phyloP scores from a whole-genome alignment of 352 stramenopile species.

The Thraustotheca clavata region DNA sequence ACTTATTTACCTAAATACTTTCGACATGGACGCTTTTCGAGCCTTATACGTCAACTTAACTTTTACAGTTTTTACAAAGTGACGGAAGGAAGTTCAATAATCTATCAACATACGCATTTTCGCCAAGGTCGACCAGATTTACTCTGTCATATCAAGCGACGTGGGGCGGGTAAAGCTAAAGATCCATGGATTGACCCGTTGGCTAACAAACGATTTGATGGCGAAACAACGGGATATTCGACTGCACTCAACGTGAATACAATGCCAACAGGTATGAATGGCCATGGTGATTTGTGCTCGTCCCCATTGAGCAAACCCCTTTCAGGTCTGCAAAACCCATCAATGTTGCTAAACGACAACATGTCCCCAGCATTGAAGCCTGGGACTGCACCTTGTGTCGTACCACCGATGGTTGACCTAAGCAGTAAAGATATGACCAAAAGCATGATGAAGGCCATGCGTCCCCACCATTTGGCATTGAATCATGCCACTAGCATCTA shows the following conservation, averaged over 20 bases:
- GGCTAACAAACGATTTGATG: conserved; percentile 14
- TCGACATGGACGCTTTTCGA: conserved; percentile 81
- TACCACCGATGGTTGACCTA: conserved; percentile 54
- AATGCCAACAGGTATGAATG: conserved; percentile 16
- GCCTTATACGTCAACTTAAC: conserved; percentile 85
- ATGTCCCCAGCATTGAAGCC: conserved; percentile 79
- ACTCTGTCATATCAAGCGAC: conserved; percentile 78
- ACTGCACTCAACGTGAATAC: neutral
- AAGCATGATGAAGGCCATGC: conserved; percentile 16
- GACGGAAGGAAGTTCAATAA: conserved; percentile 73
- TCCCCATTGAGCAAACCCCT: conserved; percentile 19
- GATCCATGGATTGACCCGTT: conserved; percentile 79
- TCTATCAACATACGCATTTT: conserved; percentile 83
- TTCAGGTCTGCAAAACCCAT: conserved; percentile 9
- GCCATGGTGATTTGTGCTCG: conserved; percentile 9
- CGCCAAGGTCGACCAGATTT: conserved; percentile 70
- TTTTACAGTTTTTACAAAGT: conserved; percentile 91
- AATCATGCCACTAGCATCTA: neutral
- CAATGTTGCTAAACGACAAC: conserved; percentile 56
- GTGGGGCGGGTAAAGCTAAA: conserved; percentile 72
- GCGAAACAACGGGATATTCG: neutral
- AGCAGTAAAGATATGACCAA: conserved; percentile 22
- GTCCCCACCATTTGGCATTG: conserved; percentile 3
- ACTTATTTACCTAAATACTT: conserved; percentile 88
- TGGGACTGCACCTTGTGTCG: conserved; percentile 34